Evolutionary conservation across 768 basidiomycete species (phyloP).

Genomic region (Amanita subjunquillea): DNA sequence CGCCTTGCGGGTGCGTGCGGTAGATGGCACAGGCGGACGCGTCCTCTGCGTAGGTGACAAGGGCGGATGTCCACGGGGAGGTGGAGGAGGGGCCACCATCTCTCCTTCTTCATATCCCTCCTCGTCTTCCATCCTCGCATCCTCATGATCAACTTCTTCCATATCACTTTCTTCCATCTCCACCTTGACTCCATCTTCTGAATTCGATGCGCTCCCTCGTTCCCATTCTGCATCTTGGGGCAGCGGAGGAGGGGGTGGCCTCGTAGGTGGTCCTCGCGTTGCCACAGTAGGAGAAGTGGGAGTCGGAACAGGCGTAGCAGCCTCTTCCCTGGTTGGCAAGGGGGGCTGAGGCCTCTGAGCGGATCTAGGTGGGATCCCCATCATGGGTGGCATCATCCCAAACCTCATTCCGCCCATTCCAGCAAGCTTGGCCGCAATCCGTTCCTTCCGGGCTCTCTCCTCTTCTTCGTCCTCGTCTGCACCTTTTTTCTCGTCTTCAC

Average conservation of each 20-base stretch:
- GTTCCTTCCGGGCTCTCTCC: slow-evolving; percentile 44
- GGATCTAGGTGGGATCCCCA: slow-evolving; percentile 20
- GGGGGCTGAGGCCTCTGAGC: slow-evolving; percentile 17
- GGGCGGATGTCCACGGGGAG: slow-evolving; percentile 35
- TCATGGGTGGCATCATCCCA: slow-evolving; percentile 38
- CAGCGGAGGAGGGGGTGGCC: slow-evolving; percentile 20
- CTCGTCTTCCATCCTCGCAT: slow-evolving; percentile 24
- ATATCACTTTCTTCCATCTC: slow-evolving; percentile 68
- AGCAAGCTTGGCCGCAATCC: slow-evolving; percentile 43
- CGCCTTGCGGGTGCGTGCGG: not conserved
- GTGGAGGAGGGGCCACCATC: slow-evolving; percentile 22
- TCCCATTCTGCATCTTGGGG: slow-evolving; percentile 33
- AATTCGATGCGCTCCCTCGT: slow-evolving; percentile 29
- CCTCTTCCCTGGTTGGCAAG: slow-evolving; percentile 9
- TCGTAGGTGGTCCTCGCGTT: slow-evolving; percentile 13
- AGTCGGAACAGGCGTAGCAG: not conserved
- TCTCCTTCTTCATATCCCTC: slow-evolving; percentile 32
- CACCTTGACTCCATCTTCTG: slow-evolving; percentile 53
- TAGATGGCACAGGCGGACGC: not conserved
- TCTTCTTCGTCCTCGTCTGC: slow-evolving; percentile 47
- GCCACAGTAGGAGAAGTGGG: not conserved
- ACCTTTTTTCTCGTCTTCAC: slow-evolving; percentile 13
- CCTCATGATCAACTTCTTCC: slow-evolving; percentile 55
- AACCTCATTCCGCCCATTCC: slow-evolving; percentile 50
- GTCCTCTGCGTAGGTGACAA: slow-evolving; percentile 8